Conservation (phyloP, 495 filamentous ascomycete genomes). For the Beverwykella pulmonaria region DNA sequence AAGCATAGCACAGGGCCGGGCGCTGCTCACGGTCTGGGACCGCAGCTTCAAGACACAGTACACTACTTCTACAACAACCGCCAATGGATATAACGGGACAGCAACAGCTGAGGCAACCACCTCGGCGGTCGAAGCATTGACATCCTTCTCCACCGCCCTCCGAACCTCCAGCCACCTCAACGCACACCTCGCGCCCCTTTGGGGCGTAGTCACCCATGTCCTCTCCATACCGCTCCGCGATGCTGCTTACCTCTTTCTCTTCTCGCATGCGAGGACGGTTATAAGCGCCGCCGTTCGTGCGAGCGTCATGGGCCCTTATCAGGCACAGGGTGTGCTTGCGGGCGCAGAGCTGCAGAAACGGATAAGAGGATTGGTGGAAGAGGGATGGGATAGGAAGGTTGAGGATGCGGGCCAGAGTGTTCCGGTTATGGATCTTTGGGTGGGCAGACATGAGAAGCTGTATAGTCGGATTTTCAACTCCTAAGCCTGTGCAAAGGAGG, state of each 20-base stretch:
- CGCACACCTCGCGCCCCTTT: slow-evolving; percentile 79
- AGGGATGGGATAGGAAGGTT: slow-evolving; percentile 59
- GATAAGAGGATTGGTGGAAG: slow-evolving; percentile 63
- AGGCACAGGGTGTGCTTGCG: slow-evolving; percentile 82
- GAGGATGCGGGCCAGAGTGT: slow-evolving; percentile 86
- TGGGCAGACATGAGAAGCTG: slow-evolving; percentile 90
- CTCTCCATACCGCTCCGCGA: slow-evolving; percentile 65
- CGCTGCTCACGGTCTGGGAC: slow-evolving; percentile 88
- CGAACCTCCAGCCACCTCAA: slow-evolving; percentile 23
- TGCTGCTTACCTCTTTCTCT: slow-evolving; percentile 80
- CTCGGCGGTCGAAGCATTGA: slow-evolving; percentile 18
- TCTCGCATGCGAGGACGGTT: slow-evolving; percentile 86
- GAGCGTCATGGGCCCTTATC: slow-evolving; percentile 88
- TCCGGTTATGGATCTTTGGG: slow-evolving; percentile 88
- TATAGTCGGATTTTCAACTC: slow-evolving; percentile 97
- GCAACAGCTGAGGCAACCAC: neutral
- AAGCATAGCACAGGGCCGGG: slow-evolving; percentile 79
- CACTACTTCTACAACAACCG: neutral
- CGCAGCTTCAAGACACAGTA: slow-evolving; percentile 57
- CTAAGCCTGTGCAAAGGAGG: too few relatives aligned
- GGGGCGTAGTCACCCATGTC: slow-evolving; percentile 69
- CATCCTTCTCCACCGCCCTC: slow-evolving; percentile 31
- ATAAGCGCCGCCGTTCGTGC: slow-evolving; percentile 87
- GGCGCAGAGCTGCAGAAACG: slow-evolving; percentile 61
- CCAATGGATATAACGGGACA: neutral